phyloP scores from a whole-genome alignment of 2,329 filamentous ascomycete species.

The Ophiocordyceps camponoti-rufipedis region DNA sequence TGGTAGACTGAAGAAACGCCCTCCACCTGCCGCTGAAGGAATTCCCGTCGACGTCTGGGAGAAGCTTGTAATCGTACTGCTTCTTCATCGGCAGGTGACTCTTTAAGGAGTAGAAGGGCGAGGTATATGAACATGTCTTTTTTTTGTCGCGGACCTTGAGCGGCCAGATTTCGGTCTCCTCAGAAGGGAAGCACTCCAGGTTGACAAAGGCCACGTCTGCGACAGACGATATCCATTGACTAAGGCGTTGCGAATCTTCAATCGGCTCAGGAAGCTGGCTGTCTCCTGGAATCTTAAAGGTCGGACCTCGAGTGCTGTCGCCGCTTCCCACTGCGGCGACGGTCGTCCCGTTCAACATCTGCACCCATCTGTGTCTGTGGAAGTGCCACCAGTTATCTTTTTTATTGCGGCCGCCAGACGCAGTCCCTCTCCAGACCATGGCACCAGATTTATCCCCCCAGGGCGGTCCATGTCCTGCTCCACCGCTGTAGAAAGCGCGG shows the following conservation, averaged over 20 bases:
- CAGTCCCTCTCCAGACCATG: slow-evolving; percentile 46
- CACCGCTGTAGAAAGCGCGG: slow-evolving; percentile 40
- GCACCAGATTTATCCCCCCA: slow-evolving; percentile 40
- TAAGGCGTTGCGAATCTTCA: no score
- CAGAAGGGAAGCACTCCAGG: slow-evolving; percentile 15
- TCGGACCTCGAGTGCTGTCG: slow-evolving; percentile 18
- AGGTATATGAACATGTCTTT: slow-evolving; percentile 3
- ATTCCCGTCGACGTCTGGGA: slow-evolving; percentile 56
- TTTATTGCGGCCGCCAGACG: slow-evolving; percentile 36
- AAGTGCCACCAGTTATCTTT: slow-evolving; percentile 45
- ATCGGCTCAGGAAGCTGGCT: no score
- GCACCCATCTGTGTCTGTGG: slow-evolving; percentile 50
- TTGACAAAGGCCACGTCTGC: slow-evolving; percentile 26
- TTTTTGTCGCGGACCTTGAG: slow-evolving; percentile 14
- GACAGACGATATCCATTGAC: slow-evolving; percentile 14
- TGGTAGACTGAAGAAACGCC: slow-evolving; percentile 44
- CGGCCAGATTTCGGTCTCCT: slow-evolving; percentile 6
- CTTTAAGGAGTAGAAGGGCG: no score
- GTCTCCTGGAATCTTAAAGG: slow-evolving; percentile 22
- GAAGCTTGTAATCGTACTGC: slow-evolving; percentile 41
- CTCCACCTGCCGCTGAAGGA: slow-evolving; percentile 43
- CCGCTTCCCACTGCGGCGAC: slow-evolving; percentile 26
- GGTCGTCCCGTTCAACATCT: slow-evolving; percentile 48
- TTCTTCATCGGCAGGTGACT: slow-evolving; percentile 16
- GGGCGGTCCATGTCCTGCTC: slow-evolving; percentile 30